Evolutionary conservation across 768 basidiomycete genomes (phyloP), one percentile per base, ranked within the genome.

Genomic region (Chiua virens): DNA sequence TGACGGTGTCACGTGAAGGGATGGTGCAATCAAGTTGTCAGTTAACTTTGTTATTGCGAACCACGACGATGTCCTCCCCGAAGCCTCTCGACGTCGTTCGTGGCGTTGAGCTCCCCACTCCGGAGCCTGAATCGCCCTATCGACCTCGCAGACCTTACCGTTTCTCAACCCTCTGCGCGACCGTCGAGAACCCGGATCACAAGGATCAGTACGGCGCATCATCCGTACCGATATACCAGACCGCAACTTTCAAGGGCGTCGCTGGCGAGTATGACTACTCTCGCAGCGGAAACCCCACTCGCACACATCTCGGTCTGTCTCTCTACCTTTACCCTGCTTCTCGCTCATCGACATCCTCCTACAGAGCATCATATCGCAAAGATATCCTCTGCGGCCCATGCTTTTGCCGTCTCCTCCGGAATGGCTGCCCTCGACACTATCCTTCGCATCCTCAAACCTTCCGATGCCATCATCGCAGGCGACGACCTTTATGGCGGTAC

Each of bases 401-500:
- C 92, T 1, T 91, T 96, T 66, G 82, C 86, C 18, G 92, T 99
- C 5, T 91, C 93, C 6, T 98, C 96, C 5, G 97, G 97, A 47
- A 99, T 99, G 97, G 94, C 96, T 17, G 94, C 95, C 3, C 80
- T 98, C 37, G 97, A 99, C 70, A 83, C 93, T 46, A 98, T 99
- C 61, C 79, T 97, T 42, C 89, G 97, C 43, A 68, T 98, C 25
- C 83, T 98, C 60, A 96, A 95, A 71, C 93, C 96, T 5, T 92
- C 92, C n/a, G 88, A 92, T 70, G 90, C 94, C 67, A 80, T 99
- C 54, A 87, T 99, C 58, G 93, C 97, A 4, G 94, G 95, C 23
- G 96, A 98, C 68, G 96, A 99, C 68, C 75, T 98, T 22, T 99
- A 99, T 70, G 97, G 97, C 32, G 97, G 97, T 20, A 98, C 96